A percentile compares a stretch with the other conserved stretches of the same genome.
Evolutionary conservation across 2,329 filamentous ascomycete genomes (phyloP).

Genomic region (Gremmenia infestans): DNA sequence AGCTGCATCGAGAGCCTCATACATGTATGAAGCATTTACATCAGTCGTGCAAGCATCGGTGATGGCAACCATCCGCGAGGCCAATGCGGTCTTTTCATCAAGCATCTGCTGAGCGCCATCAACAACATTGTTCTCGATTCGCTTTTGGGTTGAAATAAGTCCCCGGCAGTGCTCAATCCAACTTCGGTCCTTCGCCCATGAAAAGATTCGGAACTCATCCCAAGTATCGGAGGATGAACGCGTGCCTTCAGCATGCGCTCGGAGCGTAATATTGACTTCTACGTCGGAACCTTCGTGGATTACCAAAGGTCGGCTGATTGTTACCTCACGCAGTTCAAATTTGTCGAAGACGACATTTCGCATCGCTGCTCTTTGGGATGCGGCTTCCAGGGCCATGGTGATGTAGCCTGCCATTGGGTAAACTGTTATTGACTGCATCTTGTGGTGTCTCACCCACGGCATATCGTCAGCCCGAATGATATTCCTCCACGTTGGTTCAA

Average conservation of each 20-base stretch:
- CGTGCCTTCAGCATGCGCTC: constrained; percentile 38
- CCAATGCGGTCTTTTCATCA: constrained; percentile 21
- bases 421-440: constrained; percentile 27
- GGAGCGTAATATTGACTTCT: constrained; percentile 35
- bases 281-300: constrained; percentile 43
- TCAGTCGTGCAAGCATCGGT: constrained; percentile 26
- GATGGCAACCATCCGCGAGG: constrained; percentile 30
- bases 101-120: constrained; percentile 17
- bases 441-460: constrained; percentile 42
- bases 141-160: constrained; percentile 17
- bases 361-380: constrained; percentile 22
- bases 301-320: constrained; percentile 47
- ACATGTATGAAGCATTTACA: constrained; percentile 37
- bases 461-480: constrained; percentile 30
- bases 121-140: constrained; percentile 15
- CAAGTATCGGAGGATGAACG: constrained; percentile 41
- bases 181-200: constrained; percentile 44
- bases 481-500: constrained; percentile 34
- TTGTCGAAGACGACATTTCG: constrained; percentile 34
- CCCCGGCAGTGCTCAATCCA: constrained; percentile 45
- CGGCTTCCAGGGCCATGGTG: constrained; percentile 33
- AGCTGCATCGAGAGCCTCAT: constrained; percentile 40
- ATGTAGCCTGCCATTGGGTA: constrained; percentile 34
- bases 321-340: constrained; percentile 45
- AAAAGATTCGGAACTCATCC: constrained; percentile 53